phyloP scores from a whole-genome alignment of 768 basidiomycete genomes.

The Exsudoporus frostii region DNA sequence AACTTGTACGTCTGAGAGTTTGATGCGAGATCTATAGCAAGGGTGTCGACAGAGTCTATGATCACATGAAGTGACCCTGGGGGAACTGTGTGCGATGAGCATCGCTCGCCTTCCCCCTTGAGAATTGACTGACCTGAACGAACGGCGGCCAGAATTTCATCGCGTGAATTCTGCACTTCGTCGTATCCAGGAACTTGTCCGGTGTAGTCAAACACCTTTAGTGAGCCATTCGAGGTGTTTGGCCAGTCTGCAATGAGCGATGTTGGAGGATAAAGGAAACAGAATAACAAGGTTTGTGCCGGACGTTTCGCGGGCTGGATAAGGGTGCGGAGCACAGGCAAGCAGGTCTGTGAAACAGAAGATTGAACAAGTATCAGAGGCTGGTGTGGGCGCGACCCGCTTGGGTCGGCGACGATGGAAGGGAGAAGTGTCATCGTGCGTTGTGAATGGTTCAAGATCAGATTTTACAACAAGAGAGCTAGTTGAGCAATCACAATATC shows the following conservation, averaged over 20 bases:
- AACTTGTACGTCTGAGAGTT: slow-evolving; percentile 49
- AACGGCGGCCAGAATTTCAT: slow-evolving; percentile 41
- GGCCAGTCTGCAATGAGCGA: slow-evolving; percentile 36
- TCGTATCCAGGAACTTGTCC: slow-evolving; percentile 52
- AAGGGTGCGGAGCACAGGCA: slow-evolving; percentile 53
- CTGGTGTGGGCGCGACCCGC: slow-evolving; percentile 29
- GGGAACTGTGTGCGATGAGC: slow-evolving; percentile 32
- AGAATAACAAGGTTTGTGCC: slow-evolving; percentile 46
- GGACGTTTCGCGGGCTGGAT: slow-evolving; percentile 29
- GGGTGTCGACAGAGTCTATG: slow-evolving; percentile 70
- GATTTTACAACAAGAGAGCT: not conserved
- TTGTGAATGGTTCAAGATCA: not conserved
- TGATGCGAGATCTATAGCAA: slow-evolving; percentile 57
- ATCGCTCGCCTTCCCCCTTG: not conserved
- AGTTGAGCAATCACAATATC: not conserved
- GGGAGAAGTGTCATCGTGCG: slow-evolving; percentile 27
- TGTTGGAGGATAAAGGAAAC: slow-evolving; percentile 54
- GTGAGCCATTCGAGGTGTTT: slow-evolving; percentile 11
- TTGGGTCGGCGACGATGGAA: slow-evolving; percentile 26
- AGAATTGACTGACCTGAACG: slow-evolving; percentile 33
- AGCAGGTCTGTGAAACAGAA: slow-evolving; percentile 51
- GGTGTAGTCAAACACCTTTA: slow-evolving; percentile 50
- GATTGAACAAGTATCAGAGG: slow-evolving; percentile 58
- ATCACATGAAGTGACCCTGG: slow-evolving; percentile 55
- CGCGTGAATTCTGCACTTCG: slow-evolving; percentile 34